A percentile compares a stretch with the other conserved stretches of the same genome.
Conservation (phyloP, 208 protist genomes). For the Leishmania major region DNA sequence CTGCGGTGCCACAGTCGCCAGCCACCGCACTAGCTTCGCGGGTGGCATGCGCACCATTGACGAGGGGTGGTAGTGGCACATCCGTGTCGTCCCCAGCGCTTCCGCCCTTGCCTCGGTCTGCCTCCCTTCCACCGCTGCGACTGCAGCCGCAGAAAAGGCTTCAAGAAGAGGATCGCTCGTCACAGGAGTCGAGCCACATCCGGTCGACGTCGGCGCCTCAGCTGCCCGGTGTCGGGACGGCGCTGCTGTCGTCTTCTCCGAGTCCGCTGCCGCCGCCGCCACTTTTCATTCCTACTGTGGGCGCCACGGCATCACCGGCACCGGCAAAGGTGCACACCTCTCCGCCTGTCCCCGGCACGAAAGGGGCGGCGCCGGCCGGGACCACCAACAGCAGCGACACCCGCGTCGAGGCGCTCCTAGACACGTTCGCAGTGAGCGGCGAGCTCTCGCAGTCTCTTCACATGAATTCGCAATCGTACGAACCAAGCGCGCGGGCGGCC, state of each 20-base stretch:
- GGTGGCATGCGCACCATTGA: not conserved
- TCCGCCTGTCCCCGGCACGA: not conserved
- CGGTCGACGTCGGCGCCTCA: not conserved
- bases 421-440: conserved; percentile 11
- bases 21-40: not conserved
- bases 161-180: not conserved
- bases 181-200: not conserved
- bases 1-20: not conserved
- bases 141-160: not conserved
- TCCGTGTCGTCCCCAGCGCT: not conserved
- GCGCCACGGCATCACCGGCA: not conserved
- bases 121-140: not conserved
- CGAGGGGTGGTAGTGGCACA: not conserved
- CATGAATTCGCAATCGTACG: not conserved
- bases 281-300: not conserved
- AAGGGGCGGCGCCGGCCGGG: not conserved
- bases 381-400: not conserved
- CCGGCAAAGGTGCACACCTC: not conserved
- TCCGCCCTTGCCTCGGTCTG: not conserved
- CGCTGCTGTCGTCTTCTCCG: not conserved
- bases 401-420: not conserved
- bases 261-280: not conserved
- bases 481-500: not conserved
- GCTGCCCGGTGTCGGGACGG: not conserved
- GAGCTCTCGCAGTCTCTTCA: conserved; percentile 18